A percentile compares a stretch with the other conserved stretches of the same genome.
phyloP scores from a whole-genome alignment of 2,329 filamentous ascomycete genomes.

The Fusarium napiforme region DNA sequence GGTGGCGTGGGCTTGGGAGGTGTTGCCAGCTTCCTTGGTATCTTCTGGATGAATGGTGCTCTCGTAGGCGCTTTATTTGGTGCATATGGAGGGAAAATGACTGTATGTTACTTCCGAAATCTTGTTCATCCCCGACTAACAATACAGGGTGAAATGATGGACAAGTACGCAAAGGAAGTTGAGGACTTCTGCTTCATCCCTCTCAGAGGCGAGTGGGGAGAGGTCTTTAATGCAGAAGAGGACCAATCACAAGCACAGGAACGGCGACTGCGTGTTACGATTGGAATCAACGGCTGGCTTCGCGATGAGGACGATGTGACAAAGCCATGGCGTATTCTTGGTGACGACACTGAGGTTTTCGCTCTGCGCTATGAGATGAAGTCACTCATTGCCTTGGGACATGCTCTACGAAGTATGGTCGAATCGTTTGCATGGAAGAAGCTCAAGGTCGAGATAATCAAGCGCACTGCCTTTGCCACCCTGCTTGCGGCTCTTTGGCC shows the following conservation, averaged over 20 bases:
- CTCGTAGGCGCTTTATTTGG: slow-evolving; percentile 90
- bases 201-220: slow-evolving; percentile 62
- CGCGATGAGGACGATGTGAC: slow-evolving; percentile 78
- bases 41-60: slow-evolving; percentile 86
- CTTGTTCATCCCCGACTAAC: slow-evolving; percentile 18
- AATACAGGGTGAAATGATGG: slow-evolving; percentile 80
- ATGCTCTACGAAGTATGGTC: slow-evolving; percentile 76
- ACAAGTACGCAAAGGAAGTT: slow-evolving; percentile 86
- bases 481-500: slow-evolving; percentile 78
- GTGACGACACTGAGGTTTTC: slow-evolving; percentile 80
- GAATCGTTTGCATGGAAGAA: slow-evolving; percentile 79
- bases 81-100: slow-evolving; percentile 84
- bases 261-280: slow-evolving; percentile 77
- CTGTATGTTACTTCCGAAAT: slow-evolving; percentile 48
- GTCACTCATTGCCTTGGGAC: slow-evolving; percentile 79
- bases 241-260: slow-evolving; percentile 43
- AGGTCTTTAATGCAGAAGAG: slow-evolving; percentile 30
- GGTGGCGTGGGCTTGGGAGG: slow-evolving; percentile 86
- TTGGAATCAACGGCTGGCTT: slow-evolving; percentile 90
- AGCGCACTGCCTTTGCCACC: slow-evolving; percentile 75
- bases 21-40: slow-evolving; percentile 85
- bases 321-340: slow-evolving; percentile 81
- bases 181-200: slow-evolving; percentile 85
- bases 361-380: slow-evolving; percentile 86
- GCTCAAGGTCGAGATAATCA: slow-evolving; percentile 79